A percentile compares a stretch with the other conserved stretches of the same genome.
phyloP scores from a whole-genome alignment of 2,329 filamentous ascomycete species.

The Madurella mycetomatis region DNA sequence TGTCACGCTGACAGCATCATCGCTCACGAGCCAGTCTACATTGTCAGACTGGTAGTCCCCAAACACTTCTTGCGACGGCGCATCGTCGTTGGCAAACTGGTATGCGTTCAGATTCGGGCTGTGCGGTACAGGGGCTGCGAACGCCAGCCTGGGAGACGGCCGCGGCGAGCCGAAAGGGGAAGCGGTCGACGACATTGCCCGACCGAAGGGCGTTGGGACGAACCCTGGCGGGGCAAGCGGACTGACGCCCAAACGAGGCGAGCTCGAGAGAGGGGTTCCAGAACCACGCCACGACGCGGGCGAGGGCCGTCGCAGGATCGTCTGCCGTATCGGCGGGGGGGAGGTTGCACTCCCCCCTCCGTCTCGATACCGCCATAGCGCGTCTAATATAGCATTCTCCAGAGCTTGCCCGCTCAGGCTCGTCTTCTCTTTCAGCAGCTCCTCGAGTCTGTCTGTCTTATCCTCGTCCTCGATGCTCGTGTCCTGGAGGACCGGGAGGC shows the following conservation, averaged over 20 bases:
- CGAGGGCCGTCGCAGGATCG: constrained; percentile 82
- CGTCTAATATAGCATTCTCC: constrained; percentile 86
- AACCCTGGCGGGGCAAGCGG: constrained; percentile 83
- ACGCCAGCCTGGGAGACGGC: constrained; percentile 84
- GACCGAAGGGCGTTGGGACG: constrained; percentile 69
- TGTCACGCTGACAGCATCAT: constrained; percentile 73
- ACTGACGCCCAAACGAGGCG: constrained; percentile 74
- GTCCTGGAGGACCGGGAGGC: constrained; percentile 83
- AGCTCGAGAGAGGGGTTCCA: constrained; percentile 75
- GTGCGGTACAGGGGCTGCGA: constrained; percentile 84
- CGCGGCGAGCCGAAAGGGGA: constrained; percentile 93
- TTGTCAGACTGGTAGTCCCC: constrained; percentile 91
- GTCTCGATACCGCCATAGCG: constrained; percentile 80
- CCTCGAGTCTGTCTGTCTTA: constrained; percentile 87
- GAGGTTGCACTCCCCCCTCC: constrained; percentile 62
- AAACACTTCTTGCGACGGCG: constrained; percentile 77
- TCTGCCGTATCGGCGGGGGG: constrained; percentile 81
- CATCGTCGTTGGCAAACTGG: constrained; percentile 81
- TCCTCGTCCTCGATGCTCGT: constrained; percentile 83
- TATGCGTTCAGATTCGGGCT: constrained; percentile 93
- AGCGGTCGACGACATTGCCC: constrained; percentile 71
- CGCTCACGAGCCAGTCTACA: constrained; percentile 94
- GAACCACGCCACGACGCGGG: constrained; percentile 89
- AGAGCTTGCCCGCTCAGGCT: constrained; percentile 69
- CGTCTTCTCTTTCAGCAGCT: constrained; percentile 75